Base-by-base conservation (phyloP, 164 flowering plant species). In the Brasenia schreberi region DNA sequence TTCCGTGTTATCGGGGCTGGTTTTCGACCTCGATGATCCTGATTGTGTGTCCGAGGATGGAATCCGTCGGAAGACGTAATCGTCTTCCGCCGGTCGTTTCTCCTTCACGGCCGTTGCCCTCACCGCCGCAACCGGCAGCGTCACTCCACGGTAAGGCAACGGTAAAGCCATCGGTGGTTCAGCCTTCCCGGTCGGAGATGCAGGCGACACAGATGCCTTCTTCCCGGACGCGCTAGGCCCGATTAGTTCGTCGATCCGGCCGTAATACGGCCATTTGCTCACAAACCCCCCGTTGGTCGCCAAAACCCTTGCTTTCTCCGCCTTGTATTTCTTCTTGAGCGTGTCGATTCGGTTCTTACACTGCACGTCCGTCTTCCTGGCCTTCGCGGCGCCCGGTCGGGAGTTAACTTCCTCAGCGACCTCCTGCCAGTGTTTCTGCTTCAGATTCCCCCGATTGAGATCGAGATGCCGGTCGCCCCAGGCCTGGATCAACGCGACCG, bases 301-400 rank as follows among this genome's bases (percentile, higher is more conserved):
- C 27, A 75, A 63, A 68, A 79, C 71, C 73, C 80, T 80, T 42
- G 87, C 75, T 69, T 85, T 93, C 84, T 93, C 98, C 68, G 80
- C 39, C 85, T 90, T 90, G 65, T 85, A 93, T 81, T 90, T 90
- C 81, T 93, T 93, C 87, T 93, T 93, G 27, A 89, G 68, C 18
- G 98, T 93, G 68, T 93, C 98, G 80, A 93, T 85, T 65, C 98
- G 86, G 71, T 93, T 93, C 84, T 90, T 93, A 65, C 98, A 93
- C 80, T 93, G 98, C 19, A 87, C 85, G 59, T 90, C 97, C 69
- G 97, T 87, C 56, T 96, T 85, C 39, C 83, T 86, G 33, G 63
- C 19, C 78, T 80, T 87, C 27, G 70, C 72, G 65, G 76, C 77
- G 64, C 83, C 89, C 63, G 86, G 92, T 59, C 77, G 75, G 42